phyloP scores from a whole-genome alignment of 257 asterid species.

The Craterostigma plantagineum region DNA sequence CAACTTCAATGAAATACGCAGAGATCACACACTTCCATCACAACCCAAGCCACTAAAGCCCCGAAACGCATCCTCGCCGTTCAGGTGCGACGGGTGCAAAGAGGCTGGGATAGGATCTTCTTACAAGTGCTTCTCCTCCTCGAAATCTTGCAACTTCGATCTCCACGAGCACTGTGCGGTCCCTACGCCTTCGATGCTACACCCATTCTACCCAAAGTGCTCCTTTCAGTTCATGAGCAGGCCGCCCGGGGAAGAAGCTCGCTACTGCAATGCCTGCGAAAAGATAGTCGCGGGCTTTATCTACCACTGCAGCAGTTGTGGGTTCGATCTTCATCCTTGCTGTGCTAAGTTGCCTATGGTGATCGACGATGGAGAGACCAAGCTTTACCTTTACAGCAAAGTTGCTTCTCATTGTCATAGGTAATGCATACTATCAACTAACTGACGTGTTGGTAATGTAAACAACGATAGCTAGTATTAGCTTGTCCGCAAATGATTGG shows the following conservation, averaged over 20 bases:
- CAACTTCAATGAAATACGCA: constrained; percentile 39
- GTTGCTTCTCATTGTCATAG: constrained; percentile 56
- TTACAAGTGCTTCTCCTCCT: constrained; percentile 42
- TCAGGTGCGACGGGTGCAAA: constrained; percentile 96
- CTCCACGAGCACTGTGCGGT: constrained; percentile 79
- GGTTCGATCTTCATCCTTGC: constrained; percentile 87
- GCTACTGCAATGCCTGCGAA: constrained; percentile 93
- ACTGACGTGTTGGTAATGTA: too few relatives aligned
- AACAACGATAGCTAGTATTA: too few relatives aligned
- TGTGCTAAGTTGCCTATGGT: constrained; percentile 92
- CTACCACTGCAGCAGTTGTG: constrained; percentile 68
- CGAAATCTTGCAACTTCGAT: constrained; percentile 47
- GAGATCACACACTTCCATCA: constrained; percentile 53
- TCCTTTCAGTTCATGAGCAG: constrained; percentile 53
- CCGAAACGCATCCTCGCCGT: constrained; percentile 48
- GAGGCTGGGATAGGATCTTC: constrained; percentile 79
- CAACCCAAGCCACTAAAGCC: constrained; percentile 35
- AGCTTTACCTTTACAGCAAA: constrained; percentile 30
- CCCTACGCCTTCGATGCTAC: constrained; percentile 43
- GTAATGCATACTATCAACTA: too few relatives aligned
- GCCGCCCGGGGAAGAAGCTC: constrained; percentile 58
- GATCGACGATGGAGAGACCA: constrained; percentile 58
- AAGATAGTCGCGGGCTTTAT: constrained; percentile 58
- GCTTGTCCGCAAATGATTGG: too few relatives aligned
- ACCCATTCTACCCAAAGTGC: constrained; percentile 79